Conservation (phyloP, 768 basidiomycete genomes). For the Steccherinum ochraceum region DNA sequence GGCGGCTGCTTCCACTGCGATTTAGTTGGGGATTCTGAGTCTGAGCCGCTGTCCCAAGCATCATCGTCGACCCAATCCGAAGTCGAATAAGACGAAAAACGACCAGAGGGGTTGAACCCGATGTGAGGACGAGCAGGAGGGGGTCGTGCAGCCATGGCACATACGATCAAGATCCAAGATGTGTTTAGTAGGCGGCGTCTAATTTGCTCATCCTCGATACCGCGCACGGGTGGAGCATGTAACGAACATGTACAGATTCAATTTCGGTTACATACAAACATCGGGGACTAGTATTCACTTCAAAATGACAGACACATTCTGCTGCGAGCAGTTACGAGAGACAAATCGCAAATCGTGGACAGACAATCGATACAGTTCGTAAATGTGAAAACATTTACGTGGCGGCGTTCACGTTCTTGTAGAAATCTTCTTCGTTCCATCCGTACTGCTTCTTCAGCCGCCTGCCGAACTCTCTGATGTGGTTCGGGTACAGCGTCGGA, state of each 20-base stretch:
- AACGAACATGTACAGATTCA: background rate
- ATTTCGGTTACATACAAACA: background rate
- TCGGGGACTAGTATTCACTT: too few species aligned
- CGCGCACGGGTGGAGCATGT: background rate
- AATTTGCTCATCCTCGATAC: background rate
- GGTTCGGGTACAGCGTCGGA: slow-evolving; percentile 47
- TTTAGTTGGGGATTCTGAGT: slow-evolving; percentile 63
- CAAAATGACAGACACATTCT: too few species aligned
- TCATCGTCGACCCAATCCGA: slow-evolving; percentile 81
- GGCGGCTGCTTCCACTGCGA: slow-evolving; percentile 27
- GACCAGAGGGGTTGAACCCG: slow-evolving; percentile 45
- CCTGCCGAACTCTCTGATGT: slow-evolving; percentile 48
- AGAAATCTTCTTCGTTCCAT: slow-evolving; percentile 48
- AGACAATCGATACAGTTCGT: too few species aligned
- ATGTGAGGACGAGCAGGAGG: slow-evolving; percentile 73
- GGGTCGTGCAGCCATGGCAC: slow-evolving; percentile 45
- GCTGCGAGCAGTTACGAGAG: too few species aligned
- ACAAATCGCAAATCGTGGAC: too few species aligned
- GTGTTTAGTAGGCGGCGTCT: background rate
- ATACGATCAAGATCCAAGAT: slow-evolving; percentile 6
- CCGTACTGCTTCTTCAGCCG: slow-evolving; percentile 59
- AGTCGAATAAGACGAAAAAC: slow-evolving; percentile 36
- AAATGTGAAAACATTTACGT: too few species aligned
- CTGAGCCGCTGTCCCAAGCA: slow-evolving; percentile 80
- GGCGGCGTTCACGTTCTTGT: background rate